phyloP scores from a whole-genome alignment of 2,329 filamentous ascomycete species.

The Tolypocladium sp. region DNA sequence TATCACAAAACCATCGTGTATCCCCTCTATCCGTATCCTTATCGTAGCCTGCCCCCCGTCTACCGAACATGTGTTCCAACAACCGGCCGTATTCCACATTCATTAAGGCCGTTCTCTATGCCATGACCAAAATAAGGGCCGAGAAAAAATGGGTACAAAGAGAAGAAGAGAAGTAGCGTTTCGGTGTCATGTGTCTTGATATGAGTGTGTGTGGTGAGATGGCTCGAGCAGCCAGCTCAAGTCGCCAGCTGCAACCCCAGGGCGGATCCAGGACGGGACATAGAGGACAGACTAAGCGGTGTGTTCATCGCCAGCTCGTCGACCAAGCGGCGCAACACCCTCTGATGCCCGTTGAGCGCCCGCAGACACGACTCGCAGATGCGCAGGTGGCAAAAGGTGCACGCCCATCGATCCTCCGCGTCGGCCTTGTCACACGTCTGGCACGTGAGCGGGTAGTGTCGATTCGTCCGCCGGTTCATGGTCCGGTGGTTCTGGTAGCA shows the following conservation, averaged over 20 bases:
- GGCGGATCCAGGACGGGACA: constrained; percentile 10
- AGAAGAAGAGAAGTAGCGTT: background rate
- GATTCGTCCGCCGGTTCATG: constrained; percentile 40
- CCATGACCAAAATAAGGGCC: background rate
- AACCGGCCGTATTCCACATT: background rate
- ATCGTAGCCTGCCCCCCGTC: background rate
- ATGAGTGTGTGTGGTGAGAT: background rate
- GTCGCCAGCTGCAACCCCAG: constrained; percentile 8
- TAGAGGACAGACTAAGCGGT: constrained; percentile 10
- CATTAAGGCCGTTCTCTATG: background rate
- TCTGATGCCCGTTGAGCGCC: constrained; percentile 28
- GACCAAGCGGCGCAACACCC: constrained; percentile 34
- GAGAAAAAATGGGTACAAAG: background rate
- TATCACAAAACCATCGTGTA: background rate
- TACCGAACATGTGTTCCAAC: background rate
- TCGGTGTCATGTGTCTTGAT: background rate
- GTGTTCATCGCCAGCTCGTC: constrained; percentile 13
- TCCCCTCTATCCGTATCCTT: background rate
- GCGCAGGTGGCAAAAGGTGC: constrained; percentile 40
- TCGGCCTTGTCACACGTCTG: constrained; percentile 41
- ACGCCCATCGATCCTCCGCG: constrained; percentile 34
- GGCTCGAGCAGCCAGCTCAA: background rate
- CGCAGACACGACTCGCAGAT: constrained; percentile 40
- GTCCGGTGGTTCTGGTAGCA: constrained; percentile 39
- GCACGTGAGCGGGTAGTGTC: constrained; percentile 41